phyloP scores from a whole-genome alignment of 176 grass and related monocot genomes.

The Luzula sylvatica region DNA sequence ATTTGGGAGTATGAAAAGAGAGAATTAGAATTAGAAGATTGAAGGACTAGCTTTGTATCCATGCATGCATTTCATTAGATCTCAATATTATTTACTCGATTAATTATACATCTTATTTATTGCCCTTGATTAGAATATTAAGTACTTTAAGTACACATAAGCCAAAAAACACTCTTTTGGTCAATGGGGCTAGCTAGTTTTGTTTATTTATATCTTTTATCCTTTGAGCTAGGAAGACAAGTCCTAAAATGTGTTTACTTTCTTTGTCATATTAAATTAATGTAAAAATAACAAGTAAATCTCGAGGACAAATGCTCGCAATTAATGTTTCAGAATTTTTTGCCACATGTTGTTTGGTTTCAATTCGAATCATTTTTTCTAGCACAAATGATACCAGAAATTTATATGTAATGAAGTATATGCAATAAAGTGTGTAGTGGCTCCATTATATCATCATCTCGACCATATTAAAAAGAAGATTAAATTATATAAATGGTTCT shows the following conservation, averaged over 20 bases:
- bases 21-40: slow-evolving; percentile 42
- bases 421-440: too few species aligned
- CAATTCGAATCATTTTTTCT: too few species aligned
- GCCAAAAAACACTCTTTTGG: slow-evolving; percentile 20
- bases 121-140: slow-evolving; percentile 5
- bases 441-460: too few species aligned
- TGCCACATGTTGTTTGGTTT: slow-evolving; percentile 7
- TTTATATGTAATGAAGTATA: too few species aligned
- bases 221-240: slow-evolving; percentile 19
- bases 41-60: slow-evolving; percentile 8
- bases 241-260: slow-evolving; percentile 15
- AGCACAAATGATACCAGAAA: too few species aligned
- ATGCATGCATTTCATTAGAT: slow-evolving; percentile 18
- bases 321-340: slow-evolving; percentile 10
- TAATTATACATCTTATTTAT: not conserved
- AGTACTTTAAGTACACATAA: slow-evolving; percentile 2
- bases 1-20: slow-evolving; percentile 65
- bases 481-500: too few species aligned
- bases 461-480: too few species aligned
- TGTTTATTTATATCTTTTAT: not conserved
- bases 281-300: slow-evolving; percentile 21
- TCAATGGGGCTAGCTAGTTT: slow-evolving; percentile 22
- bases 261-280: slow-evolving; percentile 1
- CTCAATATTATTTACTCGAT: slow-evolving; percentile 4
- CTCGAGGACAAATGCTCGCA: slow-evolving; percentile 12